Percentiles rank a stretch among this genome's conserved stretches.
Evolutionary conservation across 108 stramenopile genomes (phyloP).

Genomic region (Cyclotella choctawhatcheeana): DNA sequence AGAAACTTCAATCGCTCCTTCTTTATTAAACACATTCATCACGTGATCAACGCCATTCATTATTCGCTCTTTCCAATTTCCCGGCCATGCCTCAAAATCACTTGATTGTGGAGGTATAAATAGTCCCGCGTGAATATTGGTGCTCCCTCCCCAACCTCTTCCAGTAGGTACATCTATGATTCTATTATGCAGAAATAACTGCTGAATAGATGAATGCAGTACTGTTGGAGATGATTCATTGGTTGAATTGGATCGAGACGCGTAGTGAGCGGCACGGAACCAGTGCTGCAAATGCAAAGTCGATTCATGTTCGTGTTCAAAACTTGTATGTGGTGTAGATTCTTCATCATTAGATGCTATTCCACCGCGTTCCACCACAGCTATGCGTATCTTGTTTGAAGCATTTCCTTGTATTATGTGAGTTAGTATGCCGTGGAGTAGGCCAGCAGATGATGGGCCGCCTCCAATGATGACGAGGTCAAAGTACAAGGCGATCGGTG

Average conservation of each 20-base stretch:
- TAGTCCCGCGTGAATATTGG: constrained; percentile 80
- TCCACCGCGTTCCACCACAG: constrained; percentile 68
- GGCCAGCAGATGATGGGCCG: constrained; percentile 77
- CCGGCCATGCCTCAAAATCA: constrained; percentile 71
- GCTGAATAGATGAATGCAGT: constrained; percentile 39
- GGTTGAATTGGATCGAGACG: neutral
- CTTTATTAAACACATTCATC: neutral
- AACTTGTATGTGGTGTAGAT: no score
- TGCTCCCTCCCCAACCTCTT: constrained; percentile 67
- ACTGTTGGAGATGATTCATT: no score
- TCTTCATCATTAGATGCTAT: neutral
- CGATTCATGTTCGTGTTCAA: constrained; percentile 34
- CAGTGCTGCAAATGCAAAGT: constrained; percentile 28
- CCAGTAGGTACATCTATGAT: constrained; percentile 66
- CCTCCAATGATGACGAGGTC: constrained; percentile 76
- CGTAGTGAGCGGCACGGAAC: constrained; percentile 50
- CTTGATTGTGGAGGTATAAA: constrained; percentile 41
- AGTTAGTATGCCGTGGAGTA: constrained; percentile 62
- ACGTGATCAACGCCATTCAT: neutral
- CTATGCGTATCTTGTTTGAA: constrained; percentile 57
- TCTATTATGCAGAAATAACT: constrained; percentile 36
- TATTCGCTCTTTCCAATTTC: constrained; percentile 46
- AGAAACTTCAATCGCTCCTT: neutral
- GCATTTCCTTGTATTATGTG: neutral
- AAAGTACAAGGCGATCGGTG: no score